Conservation (phyloP, 345 rosid genomes). For the Eutrema yunnanense region DNA sequence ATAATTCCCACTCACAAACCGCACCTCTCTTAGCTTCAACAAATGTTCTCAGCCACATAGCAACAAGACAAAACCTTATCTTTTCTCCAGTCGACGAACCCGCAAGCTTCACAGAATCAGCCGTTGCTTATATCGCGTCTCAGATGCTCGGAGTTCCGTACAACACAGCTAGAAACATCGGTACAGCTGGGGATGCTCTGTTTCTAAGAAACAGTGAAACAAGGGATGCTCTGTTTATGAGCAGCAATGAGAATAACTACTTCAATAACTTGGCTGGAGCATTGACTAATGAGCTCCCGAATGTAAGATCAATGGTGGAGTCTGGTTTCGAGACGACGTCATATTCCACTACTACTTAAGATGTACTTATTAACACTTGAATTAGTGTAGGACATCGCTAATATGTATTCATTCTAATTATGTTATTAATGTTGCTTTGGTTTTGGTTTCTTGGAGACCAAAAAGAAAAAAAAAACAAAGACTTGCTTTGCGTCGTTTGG, state of each 20-base stretch:
- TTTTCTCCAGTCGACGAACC: conserved; percentile 3
- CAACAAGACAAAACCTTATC: conserved; percentile 8
- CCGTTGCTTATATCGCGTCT: conserved; percentile 18
- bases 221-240: conserved; percentile 17
- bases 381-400: conserved; percentile 5
- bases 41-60: conserved; percentile 1
- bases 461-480: background rate
- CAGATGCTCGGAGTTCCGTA: conserved; percentile 24
- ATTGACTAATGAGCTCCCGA: conserved; percentile 4
- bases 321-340: conserved; percentile 5
- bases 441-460: conserved; percentile 17
- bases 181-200: conserved; percentile 5
- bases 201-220: conserved; percentile 5
- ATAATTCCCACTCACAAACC: conserved; percentile 18
- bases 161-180: background rate
- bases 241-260: conserved; percentile 17
- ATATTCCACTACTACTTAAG: conserved; percentile 21
- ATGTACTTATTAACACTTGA: conserved; percentile 10
- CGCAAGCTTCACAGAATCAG: background rate
- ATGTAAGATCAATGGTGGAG: conserved; percentile 15
- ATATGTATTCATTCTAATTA: background rate
- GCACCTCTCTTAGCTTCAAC: conserved; percentile 12
- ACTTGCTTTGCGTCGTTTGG: background rate
- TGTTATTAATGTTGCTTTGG: conserved; percentile 9
- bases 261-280: conserved; percentile 10